Conservation (phyloP, 306 rosid genomes). For the Vachellia pachyceras region DNA sequence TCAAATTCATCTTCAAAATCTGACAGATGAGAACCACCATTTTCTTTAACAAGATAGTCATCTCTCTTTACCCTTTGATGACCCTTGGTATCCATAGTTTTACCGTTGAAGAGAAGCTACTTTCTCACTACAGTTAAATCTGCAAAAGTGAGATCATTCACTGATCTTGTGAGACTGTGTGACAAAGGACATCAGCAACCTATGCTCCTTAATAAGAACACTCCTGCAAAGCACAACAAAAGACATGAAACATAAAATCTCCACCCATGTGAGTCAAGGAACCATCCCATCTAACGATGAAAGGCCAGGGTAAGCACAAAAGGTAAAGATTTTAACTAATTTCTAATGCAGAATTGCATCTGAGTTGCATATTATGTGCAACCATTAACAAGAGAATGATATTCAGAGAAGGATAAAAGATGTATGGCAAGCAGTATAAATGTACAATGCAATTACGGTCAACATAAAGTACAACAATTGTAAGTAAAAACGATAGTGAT, state of each 20-base stretch:
- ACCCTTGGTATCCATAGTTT: constrained; percentile 77
- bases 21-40: constrained; percentile 62
- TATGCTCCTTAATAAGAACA: constrained; percentile 26
- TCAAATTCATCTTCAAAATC: constrained; percentile 73
- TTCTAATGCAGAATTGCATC: neutral
- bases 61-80: constrained; percentile 61
- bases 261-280: constrained; percentile 24
- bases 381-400: constrained; percentile 21
- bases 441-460: constrained; percentile 5
- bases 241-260: constrained; percentile 11
- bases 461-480: constrained; percentile 5
- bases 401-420: constrained; percentile 26
- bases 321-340: constrained; percentile 7
- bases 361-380: constrained; percentile 18
- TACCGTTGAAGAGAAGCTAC: constrained; percentile 40
- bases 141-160: constrained; percentile 38
- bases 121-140: constrained; percentile 49
- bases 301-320: neutral
- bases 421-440: constrained; percentile 1
- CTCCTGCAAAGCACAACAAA: constrained; percentile 37
- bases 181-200: no score
- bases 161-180: constrained; percentile 15
- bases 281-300: constrained; percentile 21
- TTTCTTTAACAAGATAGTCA: constrained; percentile 60
- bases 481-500: constrained; percentile 15